Evolutionary conservation across 495 filamentous ascomycete genomes (phyloP).

Genomic region (Peziza echinospora): DNA sequence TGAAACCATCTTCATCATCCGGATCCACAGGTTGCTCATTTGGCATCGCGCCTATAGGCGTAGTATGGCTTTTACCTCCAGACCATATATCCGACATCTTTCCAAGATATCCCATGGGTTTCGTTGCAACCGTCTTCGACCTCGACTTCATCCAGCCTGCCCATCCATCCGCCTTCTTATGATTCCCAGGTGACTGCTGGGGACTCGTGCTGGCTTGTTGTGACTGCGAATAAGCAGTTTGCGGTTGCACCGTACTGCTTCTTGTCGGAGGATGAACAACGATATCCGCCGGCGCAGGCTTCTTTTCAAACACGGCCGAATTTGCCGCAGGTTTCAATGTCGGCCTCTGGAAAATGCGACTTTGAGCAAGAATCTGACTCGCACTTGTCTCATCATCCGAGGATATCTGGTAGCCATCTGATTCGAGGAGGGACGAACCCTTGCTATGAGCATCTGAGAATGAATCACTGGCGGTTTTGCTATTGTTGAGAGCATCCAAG

Average conservation of each 20-base stretch:
- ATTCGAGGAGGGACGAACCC: not conserved
- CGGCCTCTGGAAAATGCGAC: not conserved
- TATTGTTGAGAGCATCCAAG: no score
- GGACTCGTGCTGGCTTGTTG: no score
- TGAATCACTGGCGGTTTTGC: no score
- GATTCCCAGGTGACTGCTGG: no score
- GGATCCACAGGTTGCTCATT: constrained; percentile 31
- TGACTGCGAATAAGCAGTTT: no score
- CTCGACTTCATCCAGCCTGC: constrained; percentile 62
- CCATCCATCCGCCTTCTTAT: constrained; percentile 65
- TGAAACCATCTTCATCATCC: constrained; percentile 50
- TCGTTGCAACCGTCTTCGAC: constrained; percentile 65
- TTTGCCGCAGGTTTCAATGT: not conserved
- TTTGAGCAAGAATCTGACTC: not conserved
- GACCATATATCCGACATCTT: constrained; percentile 97
- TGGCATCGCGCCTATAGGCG: constrained; percentile 43
- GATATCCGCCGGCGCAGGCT: no score
- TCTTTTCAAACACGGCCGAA: no score
- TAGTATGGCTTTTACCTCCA: constrained; percentile 65
- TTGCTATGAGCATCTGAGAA: not conserved
- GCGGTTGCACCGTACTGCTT: no score
- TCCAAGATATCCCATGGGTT: constrained; percentile 93
- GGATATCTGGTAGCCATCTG: not conserved
- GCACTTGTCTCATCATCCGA: not conserved
- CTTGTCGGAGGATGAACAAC: no score